Conservation (phyloP, 768 basidiomycete genomes). For the Mycena albidolilacea region DNA sequence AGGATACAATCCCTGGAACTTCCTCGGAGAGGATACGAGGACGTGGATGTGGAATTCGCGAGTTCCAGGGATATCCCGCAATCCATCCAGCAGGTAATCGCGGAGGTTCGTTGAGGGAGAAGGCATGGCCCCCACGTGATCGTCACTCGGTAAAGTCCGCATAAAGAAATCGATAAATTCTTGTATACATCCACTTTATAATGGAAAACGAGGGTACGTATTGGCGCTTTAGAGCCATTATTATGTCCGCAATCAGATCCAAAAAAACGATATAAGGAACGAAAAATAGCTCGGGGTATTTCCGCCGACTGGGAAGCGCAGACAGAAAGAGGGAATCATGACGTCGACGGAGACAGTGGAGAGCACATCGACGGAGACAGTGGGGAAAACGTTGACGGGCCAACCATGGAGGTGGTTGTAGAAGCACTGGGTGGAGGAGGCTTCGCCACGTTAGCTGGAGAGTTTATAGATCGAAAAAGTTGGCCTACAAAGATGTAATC, state of each 20-base stretch:
- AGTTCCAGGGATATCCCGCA: constrained; percentile 72
- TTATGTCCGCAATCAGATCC: neutral
- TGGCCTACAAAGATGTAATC: constrained; percentile 46
- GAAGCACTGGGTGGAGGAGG: constrained; percentile 25
- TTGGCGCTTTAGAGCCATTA: neutral
- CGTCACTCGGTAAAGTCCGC: neutral
- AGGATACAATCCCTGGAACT: constrained; percentile 79
- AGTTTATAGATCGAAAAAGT: neutral
- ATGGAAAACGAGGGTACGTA: neutral
- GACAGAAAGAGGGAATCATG: too few relatives aligned
- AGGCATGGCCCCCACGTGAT: constrained; percentile 36
- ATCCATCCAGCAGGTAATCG: constrained; percentile 71
- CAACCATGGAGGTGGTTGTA: neutral
- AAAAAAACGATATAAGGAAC: neutral
- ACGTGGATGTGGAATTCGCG: constrained; percentile 84
- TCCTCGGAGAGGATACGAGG: constrained; percentile 77
- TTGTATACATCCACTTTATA: neutral
- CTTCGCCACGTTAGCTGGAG: constrained; percentile 1
- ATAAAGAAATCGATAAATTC: neutral
- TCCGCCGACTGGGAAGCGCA: neutral
- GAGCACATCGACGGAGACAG: neutral
- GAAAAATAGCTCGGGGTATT: neutral
- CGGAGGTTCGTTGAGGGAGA: constrained; percentile 59
- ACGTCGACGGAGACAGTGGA: too few relatives aligned
- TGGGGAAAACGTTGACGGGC: neutral